Evolutionary conservation across 140 eudicot species (phyloP), one percentile per base, ranked within the genome.

Genomic region (Erigeron philadelphicus): DNA sequence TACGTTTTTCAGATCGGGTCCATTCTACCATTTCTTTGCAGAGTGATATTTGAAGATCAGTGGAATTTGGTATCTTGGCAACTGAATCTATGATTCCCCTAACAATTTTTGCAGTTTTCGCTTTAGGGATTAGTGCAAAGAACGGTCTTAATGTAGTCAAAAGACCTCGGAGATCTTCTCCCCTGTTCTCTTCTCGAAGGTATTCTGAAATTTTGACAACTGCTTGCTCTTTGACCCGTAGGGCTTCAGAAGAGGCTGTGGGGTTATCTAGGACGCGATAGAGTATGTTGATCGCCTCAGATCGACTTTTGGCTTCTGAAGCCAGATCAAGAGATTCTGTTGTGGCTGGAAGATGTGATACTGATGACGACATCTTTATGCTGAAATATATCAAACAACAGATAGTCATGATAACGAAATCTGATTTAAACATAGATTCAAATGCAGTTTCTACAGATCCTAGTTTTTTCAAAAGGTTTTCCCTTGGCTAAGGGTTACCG

Each of bases 21-120:
- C 96, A 90, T 61, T 88, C 89, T 61, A 88, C 96, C 71, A 88
- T 90, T 71, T 90, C 97, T 66, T 85, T 85, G 80, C 97, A 90
- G 3, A 90, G 81, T 60, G 97, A 69, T 57, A 88, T 86, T 75
- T 88, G 97, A 52, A 90, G 95, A 64, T 80, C 89, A 9, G 96
- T 79, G 40, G 89, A 76, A 2, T 83, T 84, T 9, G 97, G 97
- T 74, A 90, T 84, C 73, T 90, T 90, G 42, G 97, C 90, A 59
- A 90, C 95, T 0, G 89, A 66, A 65, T 90, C 97, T 3, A 88
- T 83, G 70, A 90, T 85, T 15, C 81, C 87, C 49, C 96, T 81
- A 2, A 90, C 97, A 31, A 90, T 85, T 80, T 90, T 90, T 5
- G 97, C 96, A 9, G 97, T 90, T 79, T 90, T 90, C 45, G 97